These are phyloP conservation scores for Guyanaporus albipodus DNA, from an alignment of 768 basidiomycete species.

Conservation along the genomic window DNA sequence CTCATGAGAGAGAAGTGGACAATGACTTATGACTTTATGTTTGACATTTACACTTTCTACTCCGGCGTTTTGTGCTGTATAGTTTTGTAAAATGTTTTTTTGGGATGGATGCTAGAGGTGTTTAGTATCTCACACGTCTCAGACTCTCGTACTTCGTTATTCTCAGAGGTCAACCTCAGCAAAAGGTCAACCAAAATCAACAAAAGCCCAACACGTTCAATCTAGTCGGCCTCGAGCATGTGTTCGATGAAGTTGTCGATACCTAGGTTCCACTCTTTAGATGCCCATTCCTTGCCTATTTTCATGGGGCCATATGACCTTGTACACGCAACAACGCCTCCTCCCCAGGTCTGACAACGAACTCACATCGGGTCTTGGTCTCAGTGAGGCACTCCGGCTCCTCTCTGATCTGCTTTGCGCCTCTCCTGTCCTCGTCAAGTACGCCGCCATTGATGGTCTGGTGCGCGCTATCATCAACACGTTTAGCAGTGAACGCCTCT, in stretches of 20 bases:
- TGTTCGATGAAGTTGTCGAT: not conserved
- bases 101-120: no score
- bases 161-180: no score
- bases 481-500: conserved; percentile 29
- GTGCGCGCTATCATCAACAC: conserved; percentile 24
- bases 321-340: conserved; percentile 26
- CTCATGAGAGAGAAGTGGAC: no score
- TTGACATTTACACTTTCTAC: no score
- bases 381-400: conserved; percentile 33
- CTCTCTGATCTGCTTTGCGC: conserved; percentile 31
- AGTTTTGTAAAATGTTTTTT: no score
- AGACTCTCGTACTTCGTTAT: no score
- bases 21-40: no score
- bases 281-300: conserved; percentile 2
- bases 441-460: conserved; percentile 10
- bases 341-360: conserved; percentile 32
- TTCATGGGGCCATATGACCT: conserved; percentile 15
- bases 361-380: conserved; percentile 29
- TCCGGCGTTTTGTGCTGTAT: no score
- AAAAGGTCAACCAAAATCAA: no score
- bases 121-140: no score
- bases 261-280: conserved; percentile 1
- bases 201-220: no score
- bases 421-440: conserved; percentile 25
- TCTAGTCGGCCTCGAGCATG: not conserved